Evolutionary conservation across 1,284 basidiomycete genomes (phyloP).

Genomic region (Trametes polyzona): DNA sequence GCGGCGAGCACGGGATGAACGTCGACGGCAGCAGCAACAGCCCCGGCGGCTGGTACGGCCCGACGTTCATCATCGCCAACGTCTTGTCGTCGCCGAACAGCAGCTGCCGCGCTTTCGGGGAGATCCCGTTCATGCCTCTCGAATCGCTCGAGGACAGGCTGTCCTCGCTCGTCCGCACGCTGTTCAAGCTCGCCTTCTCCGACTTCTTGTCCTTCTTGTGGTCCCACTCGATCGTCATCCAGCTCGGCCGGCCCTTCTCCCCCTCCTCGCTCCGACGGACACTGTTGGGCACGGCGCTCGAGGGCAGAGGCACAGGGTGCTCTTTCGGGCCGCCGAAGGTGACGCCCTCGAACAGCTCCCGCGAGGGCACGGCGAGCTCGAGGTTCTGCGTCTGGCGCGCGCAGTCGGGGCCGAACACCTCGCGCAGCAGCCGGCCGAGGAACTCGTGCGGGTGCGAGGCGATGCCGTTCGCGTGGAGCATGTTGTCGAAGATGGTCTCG

Average conservation of each 20-base stretch:
- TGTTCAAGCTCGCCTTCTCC: neutral
- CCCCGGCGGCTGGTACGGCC: constrained; percentile 37
- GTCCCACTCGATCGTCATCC: constrained; percentile 40
- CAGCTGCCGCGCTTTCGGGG: constrained; percentile 30
- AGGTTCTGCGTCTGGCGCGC: constrained; percentile 40
- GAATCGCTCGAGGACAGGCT: neutral
- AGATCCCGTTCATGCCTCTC: neutral
- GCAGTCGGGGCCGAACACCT: constrained; percentile 52
- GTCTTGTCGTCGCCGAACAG: constrained; percentile 23
- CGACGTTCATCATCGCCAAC: constrained; percentile 14
- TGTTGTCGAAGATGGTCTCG: constrained; percentile 55
- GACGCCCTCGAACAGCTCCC: constrained; percentile 30
- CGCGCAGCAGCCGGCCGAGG: constrained; percentile 45
- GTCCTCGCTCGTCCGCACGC: constrained; percentile 13
- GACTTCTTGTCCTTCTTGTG: constrained; percentile 28
- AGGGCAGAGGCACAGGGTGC: neutral
- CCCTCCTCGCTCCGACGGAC: constrained; percentile 26
- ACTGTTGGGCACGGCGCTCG: neutral
- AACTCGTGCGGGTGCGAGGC: constrained; percentile 51
- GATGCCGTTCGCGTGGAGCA: constrained; percentile 56
- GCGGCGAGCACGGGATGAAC: constrained; percentile 58
- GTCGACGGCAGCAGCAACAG: constrained; percentile 52
- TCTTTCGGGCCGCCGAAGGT: neutral
- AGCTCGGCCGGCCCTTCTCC: constrained; percentile 37
- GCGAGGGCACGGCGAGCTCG: constrained; percentile 60